These are phyloP conservation scores for Fomitopsis schrenkii DNA, from an alignment of 1,284 basidiomycete species.

Conservation along the genomic window DNA sequence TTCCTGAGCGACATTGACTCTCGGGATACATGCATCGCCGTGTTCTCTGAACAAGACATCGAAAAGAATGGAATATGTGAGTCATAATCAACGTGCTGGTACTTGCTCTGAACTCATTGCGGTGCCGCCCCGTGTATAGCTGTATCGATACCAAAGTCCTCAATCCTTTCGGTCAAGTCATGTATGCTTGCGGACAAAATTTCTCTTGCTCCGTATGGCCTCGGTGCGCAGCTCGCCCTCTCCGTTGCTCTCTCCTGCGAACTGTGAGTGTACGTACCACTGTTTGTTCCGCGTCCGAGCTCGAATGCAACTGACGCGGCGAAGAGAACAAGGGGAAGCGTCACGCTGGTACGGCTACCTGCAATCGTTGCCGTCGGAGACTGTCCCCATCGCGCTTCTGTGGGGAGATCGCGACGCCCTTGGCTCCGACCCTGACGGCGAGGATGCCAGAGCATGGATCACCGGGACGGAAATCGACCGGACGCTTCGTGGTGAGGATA, in stretches of 20 bases:
- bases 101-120: too few relatives aligned
- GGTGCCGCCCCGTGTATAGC: constrained; percentile 39
- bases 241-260: constrained; percentile 61
- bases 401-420: constrained; percentile 42
- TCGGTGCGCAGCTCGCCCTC: constrained; percentile 54
- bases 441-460: constrained; percentile 30
- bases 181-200: constrained; percentile 39
- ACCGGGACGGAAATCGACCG: constrained; percentile 23
- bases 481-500: constrained; percentile 18
- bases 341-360: constrained; percentile 71
- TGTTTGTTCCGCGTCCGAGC: not conserved
- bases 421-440: constrained; percentile 16
- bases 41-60: not conserved
- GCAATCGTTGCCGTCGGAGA: constrained; percentile 51
- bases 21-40: not conserved
- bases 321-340: constrained; percentile 24
- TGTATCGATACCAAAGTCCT: constrained; percentile 58
- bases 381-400: constrained; percentile 58
- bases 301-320: not conserved
- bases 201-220: constrained; percentile 44
- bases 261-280: constrained; percentile 41
- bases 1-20: not conserved
- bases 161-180: constrained; percentile 57
- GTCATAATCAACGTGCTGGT: too few relatives aligned
- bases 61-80: not conserved